Evolutionary conservation across 139 green algal species (phyloP).

Genomic region (Micractinium sp.): DNA sequence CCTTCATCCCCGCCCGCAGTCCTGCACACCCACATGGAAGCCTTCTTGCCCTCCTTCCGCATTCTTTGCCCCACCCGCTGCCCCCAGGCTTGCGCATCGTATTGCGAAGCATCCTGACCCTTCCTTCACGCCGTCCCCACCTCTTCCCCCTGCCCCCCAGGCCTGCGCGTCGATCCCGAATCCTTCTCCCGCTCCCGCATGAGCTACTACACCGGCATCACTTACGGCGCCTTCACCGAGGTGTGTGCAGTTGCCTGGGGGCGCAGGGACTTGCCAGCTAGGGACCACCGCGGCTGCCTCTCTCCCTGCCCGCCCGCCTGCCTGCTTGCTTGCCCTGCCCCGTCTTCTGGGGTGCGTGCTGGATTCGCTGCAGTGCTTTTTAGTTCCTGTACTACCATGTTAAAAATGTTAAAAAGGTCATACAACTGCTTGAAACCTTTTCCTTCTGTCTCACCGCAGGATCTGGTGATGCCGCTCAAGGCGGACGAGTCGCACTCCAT

Average conservation of each 20-base stretch:
- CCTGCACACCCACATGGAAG: too few relatives aligned
- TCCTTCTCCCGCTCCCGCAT: constrained; percentile 82
- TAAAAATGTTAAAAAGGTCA: too few relatives aligned
- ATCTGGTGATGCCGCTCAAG: constrained; percentile 57
- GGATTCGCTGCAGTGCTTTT: too few relatives aligned
- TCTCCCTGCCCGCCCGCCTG: background rate
- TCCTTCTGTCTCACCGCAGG: background rate
- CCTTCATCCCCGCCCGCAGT: too few relatives aligned
- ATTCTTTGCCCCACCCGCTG: too few relatives aligned
- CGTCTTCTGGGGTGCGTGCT: too few relatives aligned
- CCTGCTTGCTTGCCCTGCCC: background rate
- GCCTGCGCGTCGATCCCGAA: constrained; percentile 90
- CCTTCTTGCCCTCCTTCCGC: too few relatives aligned
- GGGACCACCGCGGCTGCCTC: too few relatives aligned
- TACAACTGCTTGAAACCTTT: background rate
- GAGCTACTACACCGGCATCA: constrained; percentile 69
- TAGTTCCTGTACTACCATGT: too few relatives aligned
- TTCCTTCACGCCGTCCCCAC: background rate
- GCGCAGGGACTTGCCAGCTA: too few relatives aligned
- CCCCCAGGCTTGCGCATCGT: background rate
- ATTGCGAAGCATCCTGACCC: background rate
- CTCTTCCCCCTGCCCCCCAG: constrained; percentile 39
- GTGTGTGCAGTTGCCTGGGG: background rate
- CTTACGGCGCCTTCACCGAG: constrained; percentile 49
- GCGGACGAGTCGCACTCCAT: constrained; percentile 49